Evolutionary conservation across 805 yeast genomes (phyloP), one percentile per base, ranked within the genome.

Genomic region (Kazachstania kunashirensis): DNA sequence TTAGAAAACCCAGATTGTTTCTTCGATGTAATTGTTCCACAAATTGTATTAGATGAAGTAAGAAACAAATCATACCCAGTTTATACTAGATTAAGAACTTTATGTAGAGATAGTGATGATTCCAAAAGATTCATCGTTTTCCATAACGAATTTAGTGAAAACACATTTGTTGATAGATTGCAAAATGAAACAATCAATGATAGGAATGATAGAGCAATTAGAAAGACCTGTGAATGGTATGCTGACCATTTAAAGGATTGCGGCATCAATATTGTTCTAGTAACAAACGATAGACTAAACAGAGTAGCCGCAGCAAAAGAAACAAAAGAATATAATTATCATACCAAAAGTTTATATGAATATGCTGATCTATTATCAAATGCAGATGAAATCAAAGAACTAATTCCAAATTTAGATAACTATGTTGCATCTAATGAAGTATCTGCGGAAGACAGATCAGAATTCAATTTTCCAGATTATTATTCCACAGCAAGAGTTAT

Each of bases 41-140:
- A 92, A 57, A 82, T 94, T 6, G 96, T 85, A 2, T 66, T 92
- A 24, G 96, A 94, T 48, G 97, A 92, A 59, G 95, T 89, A 8
- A 75, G 84, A 45, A 85, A 85, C 55, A 70, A 79, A 52, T 84
- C 95, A 34, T 75, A 78, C 52, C 95, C 98, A 4, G 78, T 89
- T 14, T 92, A 88, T 57, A 77, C 83, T 50, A 71, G 98, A 54
- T 61, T 89, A 33, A 71, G 96, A 50, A 73, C 82, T 2, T 63
- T 92, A 14, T 77, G 84, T 21, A 79, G 83, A 48, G 68, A 66
- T 28, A 51, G 56, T 35, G 61, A 55, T 34, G 58, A 57, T 18
- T 82, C 73, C 26, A 92, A 92, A 59, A 68, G 96, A 42, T 84
- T 86, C 52, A 74, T 83, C 25, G 92, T 92, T 2, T 92, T 84